phyloP scores from a whole-genome alignment of 352 stramenopile genomes.

The Aphanomyces cochlioides region DNA sequence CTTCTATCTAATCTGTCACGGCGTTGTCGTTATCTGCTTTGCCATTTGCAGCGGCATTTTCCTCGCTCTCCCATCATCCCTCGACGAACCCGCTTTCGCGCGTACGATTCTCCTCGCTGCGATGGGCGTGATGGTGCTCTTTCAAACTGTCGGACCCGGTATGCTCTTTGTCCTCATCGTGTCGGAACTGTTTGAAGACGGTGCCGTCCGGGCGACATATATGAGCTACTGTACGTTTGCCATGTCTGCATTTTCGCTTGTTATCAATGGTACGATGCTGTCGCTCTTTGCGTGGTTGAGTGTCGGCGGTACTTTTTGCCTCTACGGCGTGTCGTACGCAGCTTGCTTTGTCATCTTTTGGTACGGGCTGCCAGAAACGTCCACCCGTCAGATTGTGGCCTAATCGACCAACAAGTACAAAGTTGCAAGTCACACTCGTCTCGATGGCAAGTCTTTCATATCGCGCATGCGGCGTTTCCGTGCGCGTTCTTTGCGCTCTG shows the following conservation, averaged over 20 bases:
- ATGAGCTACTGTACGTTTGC: conserved; percentile 88
- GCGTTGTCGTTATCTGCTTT: conserved; percentile 67
- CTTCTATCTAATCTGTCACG: conserved; percentile 68
- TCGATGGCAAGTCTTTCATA: conserved; percentile 61
- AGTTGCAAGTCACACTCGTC: conserved; percentile 36
- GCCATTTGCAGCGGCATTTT: conserved; percentile 64
- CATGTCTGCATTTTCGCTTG: conserved; percentile 81
- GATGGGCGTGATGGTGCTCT: conserved; percentile 71
- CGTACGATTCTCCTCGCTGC: conserved; percentile 32
- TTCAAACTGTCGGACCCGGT: conserved; percentile 65
- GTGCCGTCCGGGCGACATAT: conserved; percentile 71
- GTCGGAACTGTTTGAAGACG: conserved; percentile 79
- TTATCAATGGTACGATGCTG: conserved; percentile 79
- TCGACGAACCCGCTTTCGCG: conserved; percentile 20
- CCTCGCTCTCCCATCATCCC: not conserved
- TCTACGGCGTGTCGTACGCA: conserved; percentile 64
- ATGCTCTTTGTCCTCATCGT: conserved; percentile 84
- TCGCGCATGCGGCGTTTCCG: conserved; percentile 56
- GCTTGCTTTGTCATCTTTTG: conserved; percentile 41
- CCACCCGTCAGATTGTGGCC: not conserved
- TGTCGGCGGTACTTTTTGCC: conserved; percentile 58
- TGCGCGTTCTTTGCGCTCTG: conserved; percentile 59
- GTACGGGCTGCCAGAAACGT: conserved; percentile 15
- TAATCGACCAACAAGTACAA: conserved; percentile 19
- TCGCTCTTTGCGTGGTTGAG: conserved; percentile 68